These are phyloP conservation scores for Sclerotinia nivalis DNA, from an alignment of 2,329 filamentous ascomycete species.

Conservation along the genomic window DNA sequence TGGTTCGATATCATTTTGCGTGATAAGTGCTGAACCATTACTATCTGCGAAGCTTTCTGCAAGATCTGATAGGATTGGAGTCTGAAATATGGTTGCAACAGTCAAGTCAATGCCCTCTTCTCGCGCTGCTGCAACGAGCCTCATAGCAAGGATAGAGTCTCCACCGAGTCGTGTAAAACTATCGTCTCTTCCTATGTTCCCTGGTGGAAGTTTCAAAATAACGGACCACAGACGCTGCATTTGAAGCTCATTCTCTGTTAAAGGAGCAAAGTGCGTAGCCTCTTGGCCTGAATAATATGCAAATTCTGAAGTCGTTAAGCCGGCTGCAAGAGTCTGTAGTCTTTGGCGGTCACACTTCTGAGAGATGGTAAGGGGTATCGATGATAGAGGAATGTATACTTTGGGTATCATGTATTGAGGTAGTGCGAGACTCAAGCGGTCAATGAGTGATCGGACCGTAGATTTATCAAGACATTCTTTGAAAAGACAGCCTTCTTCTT, in stretches of 20 bases:
- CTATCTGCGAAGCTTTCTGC: not conserved
- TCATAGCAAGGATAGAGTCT: slow-evolving; percentile 44
- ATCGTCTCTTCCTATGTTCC: slow-evolving; percentile 34
- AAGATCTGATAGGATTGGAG: slow-evolving; percentile 48
- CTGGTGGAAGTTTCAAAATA: slow-evolving; percentile 23
- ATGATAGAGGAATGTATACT: slow-evolving; percentile 38
- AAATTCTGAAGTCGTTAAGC: not conserved
- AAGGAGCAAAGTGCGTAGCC: not conserved
- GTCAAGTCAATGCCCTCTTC: slow-evolving; percentile 41
- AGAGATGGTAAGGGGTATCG: slow-evolving; percentile 39
- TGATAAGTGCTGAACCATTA: slow-evolving; percentile 31
- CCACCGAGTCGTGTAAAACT: slow-evolving; percentile 45
- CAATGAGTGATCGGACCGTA: not conserved
- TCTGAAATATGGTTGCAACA: slow-evolving; percentile 47
- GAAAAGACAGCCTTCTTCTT: not conserved
- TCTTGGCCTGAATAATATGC: slow-evolving; percentile 12
- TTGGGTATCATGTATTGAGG: slow-evolving; percentile 43
- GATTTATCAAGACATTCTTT: slow-evolving; percentile 2
- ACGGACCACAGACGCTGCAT: slow-evolving; percentile 25
- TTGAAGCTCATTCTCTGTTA: slow-evolving; percentile 22
- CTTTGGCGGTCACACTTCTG: slow-evolving; percentile 44
- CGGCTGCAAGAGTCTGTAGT: slow-evolving; percentile 31
- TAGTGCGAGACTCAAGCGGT: not conserved
- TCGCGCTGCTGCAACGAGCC: slow-evolving; percentile 45
- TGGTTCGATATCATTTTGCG: not conserved